phyloP scores from a whole-genome alignment of 345 rosid genomes.

The Zanthoxylum bungeanum region DNA sequence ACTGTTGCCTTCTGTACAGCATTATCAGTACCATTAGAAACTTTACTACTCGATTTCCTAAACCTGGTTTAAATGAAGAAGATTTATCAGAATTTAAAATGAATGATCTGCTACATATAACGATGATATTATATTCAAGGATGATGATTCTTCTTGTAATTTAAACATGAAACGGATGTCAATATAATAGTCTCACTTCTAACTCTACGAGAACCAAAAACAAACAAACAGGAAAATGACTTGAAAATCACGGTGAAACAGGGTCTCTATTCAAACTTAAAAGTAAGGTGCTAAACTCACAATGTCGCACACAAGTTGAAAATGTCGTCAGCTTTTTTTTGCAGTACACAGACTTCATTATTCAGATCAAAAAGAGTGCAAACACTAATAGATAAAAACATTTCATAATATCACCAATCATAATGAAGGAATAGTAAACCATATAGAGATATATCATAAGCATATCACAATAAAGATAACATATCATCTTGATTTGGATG shows the following conservation, averaged over 20 bases:
- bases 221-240: not conserved
- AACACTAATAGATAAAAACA: not conserved
- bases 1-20: conserved; percentile 35
- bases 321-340: not conserved
- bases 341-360: not conserved
- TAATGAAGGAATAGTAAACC: not conserved
- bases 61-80: conserved; percentile 45
- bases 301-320: not conserved
- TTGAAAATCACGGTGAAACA: not conserved
- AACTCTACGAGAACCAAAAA: not conserved
- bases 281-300: not conserved
- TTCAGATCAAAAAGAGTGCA: not conserved
- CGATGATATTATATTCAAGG: not conserved
- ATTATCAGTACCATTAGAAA: conserved; percentile 40
- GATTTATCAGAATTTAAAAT: conserved; percentile 10
- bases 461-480: not conserved
- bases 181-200: not conserved
- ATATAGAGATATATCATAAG: not conserved
- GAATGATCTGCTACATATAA: not conserved
- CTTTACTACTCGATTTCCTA: conserved; percentile 47
- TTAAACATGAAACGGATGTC: not conserved
- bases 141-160: not conserved
- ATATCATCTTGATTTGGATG: not conserved
- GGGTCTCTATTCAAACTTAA: not conserved
- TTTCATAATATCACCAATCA: not conserved